phyloP scores from a whole-genome alignment of 441 rosid species.

The Populus hybrid region DNA sequence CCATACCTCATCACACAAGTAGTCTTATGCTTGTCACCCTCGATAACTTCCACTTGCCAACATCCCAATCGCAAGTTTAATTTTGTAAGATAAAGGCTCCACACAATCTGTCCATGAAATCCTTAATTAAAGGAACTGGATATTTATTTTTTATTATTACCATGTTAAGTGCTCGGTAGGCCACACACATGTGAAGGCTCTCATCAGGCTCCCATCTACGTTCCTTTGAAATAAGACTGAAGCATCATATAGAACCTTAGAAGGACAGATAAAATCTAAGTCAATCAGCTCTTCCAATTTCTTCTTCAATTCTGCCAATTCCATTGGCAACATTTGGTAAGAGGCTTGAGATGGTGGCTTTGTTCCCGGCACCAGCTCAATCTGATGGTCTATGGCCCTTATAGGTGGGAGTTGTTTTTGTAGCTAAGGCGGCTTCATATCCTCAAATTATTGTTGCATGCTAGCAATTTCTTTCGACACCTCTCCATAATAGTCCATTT shows the following conservation, averaged over 20 bases:
- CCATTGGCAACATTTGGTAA: not conserved
- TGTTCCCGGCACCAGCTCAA: not conserved
- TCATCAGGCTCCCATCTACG: not conserved
- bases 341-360: not conserved
- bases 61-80: conserved; percentile 7
- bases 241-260: not conserved
- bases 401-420: not conserved
- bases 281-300: not conserved
- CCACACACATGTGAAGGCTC: not conserved
- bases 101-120: not conserved
- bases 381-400: not conserved
- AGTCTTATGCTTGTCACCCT: conserved; percentile 4
- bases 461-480: not conserved
- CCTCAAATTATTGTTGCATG: not conserved
- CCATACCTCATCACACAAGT: not conserved
- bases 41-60: not conserved
- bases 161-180: conserved; percentile 2
- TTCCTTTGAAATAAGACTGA: not conserved
- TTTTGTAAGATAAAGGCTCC: conserved; percentile 4
- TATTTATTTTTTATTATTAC: conserved; percentile 6
- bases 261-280: not conserved
- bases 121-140: not conserved
- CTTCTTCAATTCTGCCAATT: not conserved
- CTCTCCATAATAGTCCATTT: not conserved
- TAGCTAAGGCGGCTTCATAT: not conserved